Base-by-base conservation (phyloP, 495 filamentous ascomycete species). In the Penicillium turbatum region DNA sequence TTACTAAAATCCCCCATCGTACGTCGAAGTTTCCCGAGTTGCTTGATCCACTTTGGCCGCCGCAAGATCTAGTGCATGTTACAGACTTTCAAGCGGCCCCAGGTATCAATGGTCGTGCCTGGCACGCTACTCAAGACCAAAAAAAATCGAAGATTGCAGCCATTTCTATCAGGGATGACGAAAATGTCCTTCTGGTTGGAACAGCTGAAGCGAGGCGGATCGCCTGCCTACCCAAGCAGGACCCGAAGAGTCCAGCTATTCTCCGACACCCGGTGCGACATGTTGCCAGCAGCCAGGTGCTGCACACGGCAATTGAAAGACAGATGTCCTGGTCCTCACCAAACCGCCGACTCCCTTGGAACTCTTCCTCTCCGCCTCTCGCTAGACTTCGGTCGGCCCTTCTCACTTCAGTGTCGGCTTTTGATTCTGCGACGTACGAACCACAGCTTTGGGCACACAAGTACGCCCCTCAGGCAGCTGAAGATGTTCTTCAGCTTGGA, bases 351-450 rank as follows among this genome's bases (percentile, higher is more conserved):
- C 35, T 47, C 12, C 46, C 50, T 10, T 31, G 36, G 29, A 24
- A 46, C 21, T 38, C 56, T 29, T 43, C 62, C 13, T 48, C 12
- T 29, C 77, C 82, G 0, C 82, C 82, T 12, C 70, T 92, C n/a
- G 47, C 66, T 0, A 79, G 77, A 10, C 72, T 90, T 2, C 87
- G 85, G 51, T 60, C 76, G 2, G 77, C 73, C 5, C 78, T 97
- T 17, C 63, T 70, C 15, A 74, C 68, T 2, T 77, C 80, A 0
- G 74, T 89, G 13, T 89, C 84, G 1, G 84, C 93, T 13, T 97
- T 93, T 62, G 95, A 99, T 69, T 81, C 66, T 56, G 85, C 81
- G 15, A 74, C 81, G 36, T 95, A 85, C 58, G 93, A 97, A 60
- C 76, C 72, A 0, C 72, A 77, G 24, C 70, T 83, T 36, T 99